phyloP scores from a whole-genome alignment of 192 early-diverging fungal species.

The Coemansia sp. region DNA sequence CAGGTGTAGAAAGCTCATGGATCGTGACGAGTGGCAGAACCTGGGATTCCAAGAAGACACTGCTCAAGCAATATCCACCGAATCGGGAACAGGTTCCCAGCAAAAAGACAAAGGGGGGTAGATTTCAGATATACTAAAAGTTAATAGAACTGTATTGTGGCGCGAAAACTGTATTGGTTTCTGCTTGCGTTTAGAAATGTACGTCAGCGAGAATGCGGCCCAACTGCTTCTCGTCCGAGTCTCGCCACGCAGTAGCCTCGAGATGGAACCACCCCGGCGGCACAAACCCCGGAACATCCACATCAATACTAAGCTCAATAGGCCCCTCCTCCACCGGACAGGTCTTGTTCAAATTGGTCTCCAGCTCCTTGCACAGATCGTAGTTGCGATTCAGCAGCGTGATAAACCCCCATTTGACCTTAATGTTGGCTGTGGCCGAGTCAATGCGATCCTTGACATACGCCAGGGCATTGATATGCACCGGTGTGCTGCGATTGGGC shows the following conservation, averaged over 20 bases:
- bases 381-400: slow-evolving; percentile 47
- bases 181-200: slow-evolving; percentile 16
- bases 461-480: slow-evolving; percentile 46
- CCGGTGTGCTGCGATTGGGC: slow-evolving; percentile 40
- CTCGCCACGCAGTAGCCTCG: slow-evolving; percentile 44
- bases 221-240: slow-evolving; percentile 46
- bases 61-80: background rate
- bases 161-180: background rate
- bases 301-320: slow-evolving; percentile 44
- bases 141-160: too few species aligned
- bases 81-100: background rate
- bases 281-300: slow-evolving; percentile 48
- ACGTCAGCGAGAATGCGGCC: slow-evolving; percentile 48
- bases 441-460: slow-evolving; percentile 46
- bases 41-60: slow-evolving; percentile 44
- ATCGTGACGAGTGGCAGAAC: slow-evolving; percentile 53
- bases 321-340: slow-evolving; percentile 49
- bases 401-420: slow-evolving; percentile 48
- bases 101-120: background rate
- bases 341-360: slow-evolving; percentile 48
- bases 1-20: slow-evolving; percentile 50
- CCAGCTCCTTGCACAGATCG: slow-evolving; percentile 47
- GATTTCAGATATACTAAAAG: background rate
- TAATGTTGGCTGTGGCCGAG: slow-evolving; percentile 42
- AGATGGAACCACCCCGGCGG: slow-evolving; percentile 51